These are phyloP conservation scores for Aureobasidium sp. DNA, from an alignment of 2,329 filamentous ascomycete species.

Conservation along the genomic window DNA sequence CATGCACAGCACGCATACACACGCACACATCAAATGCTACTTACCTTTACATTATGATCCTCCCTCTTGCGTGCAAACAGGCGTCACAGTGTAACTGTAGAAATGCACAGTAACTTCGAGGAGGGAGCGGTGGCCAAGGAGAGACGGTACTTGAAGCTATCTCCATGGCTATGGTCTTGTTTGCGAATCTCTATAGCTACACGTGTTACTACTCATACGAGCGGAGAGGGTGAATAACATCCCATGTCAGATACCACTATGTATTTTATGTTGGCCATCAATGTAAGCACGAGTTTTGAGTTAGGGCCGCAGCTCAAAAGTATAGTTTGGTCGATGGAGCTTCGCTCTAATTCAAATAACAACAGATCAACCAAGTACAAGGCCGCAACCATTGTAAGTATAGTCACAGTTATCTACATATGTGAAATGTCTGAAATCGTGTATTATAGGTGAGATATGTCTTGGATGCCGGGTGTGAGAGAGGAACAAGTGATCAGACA, in stretches of 20 bases:
- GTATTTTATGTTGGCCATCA: too few relatives aligned
- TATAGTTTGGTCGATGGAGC: not conserved
- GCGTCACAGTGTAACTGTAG: not conserved
- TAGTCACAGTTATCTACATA: not conserved
- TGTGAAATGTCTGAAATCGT: not conserved
- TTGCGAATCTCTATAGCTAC: not conserved
- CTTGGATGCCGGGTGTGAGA: not conserved
- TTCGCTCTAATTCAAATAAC: not conserved
- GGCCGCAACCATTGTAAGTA: too few relatives aligned
- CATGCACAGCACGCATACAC: not conserved
- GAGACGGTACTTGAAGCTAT: not conserved
- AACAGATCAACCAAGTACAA: too few relatives aligned
- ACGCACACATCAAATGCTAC: conserved; percentile 1
- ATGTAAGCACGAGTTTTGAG: too few relatives aligned
- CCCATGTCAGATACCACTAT: too few relatives aligned
- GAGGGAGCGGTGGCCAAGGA: not conserved
- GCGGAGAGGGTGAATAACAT: too few relatives aligned
- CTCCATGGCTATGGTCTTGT: not conserved
- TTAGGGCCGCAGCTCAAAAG: too few relatives aligned
- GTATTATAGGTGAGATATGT: not conserved
- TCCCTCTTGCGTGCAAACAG: not conserved
- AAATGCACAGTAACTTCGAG: not conserved
- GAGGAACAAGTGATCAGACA: not conserved
- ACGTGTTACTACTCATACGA: too few relatives aligned
- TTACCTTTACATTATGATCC: not conserved